Percentiles rank a stretch among this genome's conserved stretches.
Conservation (phyloP, 176 grass and related monocot genomes). For the Avena eriantha region DNA sequence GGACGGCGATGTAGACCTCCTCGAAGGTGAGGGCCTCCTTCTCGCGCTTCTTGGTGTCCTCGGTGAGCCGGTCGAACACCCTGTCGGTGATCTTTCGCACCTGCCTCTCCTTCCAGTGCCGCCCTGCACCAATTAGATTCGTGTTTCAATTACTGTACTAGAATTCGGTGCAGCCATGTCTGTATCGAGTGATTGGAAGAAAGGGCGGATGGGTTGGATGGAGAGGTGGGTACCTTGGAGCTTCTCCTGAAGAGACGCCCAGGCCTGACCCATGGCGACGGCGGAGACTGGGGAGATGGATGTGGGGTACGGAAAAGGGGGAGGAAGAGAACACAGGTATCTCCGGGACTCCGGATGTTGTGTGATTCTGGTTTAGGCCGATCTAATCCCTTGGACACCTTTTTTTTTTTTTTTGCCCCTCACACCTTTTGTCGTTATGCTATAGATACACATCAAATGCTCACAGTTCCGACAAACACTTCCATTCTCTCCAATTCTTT, state of each 20-base stretch:
- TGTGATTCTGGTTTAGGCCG: conserved; percentile 40
- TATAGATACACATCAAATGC: neutral
- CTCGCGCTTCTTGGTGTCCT: conserved; percentile 49
- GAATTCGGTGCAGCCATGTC: neutral
- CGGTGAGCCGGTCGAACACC: conserved; percentile 76
- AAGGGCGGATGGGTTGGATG: neutral
- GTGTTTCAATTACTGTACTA: neutral
- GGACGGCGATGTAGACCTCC: conserved; percentile 93
- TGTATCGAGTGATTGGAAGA: neutral
- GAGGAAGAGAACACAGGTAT: neutral
- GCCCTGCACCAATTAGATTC: conserved; percentile 52
- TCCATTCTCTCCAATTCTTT: neutral
- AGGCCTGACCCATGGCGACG: conserved; percentile 72
- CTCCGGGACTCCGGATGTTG: neutral
- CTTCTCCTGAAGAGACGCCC: conserved; percentile 70
- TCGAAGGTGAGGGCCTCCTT: conserved; percentile 72
- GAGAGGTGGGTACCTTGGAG: conserved; percentile 59
- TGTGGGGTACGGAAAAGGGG: neutral
- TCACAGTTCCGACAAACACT: neutral
- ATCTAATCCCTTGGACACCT: conserved; percentile 19
- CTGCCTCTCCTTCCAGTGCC: conserved; percentile 84
- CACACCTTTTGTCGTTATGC: neutral
- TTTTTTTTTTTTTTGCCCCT: neutral
- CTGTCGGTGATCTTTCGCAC: conserved; percentile 91
- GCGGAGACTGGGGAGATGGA: neutral